Percentiles rank a stretch among this genome's conserved stretches.
Conservation (phyloP, 192 early-diverging fungal species). For the Gigaspora rosea region DNA sequence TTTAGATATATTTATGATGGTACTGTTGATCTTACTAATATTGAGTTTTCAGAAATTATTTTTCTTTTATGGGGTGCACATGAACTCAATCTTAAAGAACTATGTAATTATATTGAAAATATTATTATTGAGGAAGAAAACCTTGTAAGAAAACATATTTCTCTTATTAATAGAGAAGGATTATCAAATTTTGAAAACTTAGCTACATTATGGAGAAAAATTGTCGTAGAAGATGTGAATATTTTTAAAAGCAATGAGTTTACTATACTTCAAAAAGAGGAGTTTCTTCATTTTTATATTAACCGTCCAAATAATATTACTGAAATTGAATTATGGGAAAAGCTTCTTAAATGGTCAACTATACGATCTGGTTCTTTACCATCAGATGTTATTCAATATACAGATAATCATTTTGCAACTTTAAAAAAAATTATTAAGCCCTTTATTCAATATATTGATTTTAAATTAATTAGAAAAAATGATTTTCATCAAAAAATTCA, state of each 20-base stretch:
- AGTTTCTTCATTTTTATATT: too few relatives aligned
- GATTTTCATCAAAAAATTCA: background rate
- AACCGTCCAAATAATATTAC: too few relatives aligned
- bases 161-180: too few relatives aligned
- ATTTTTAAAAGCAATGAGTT: background rate
- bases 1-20: background rate
- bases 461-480: background rate
- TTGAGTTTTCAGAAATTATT: background rate
- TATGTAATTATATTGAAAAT: too few relatives aligned
- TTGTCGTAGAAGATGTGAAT: background rate
- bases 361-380: background rate
- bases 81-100: too few relatives aligned
- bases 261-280: too few relatives aligned
- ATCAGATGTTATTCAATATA: background rate
- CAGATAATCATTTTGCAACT: background rate
- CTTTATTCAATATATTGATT: background rate
- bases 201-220: too few relatives aligned
- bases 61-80: too few relatives aligned
- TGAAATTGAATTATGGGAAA: conserved; percentile 1
- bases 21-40: background rate
- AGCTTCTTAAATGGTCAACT: background rate
- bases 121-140: too few relatives aligned
- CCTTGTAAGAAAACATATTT: too few relatives aligned
- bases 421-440: background rate
- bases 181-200: too few relatives aligned